A percentile compares a stretch with the other conserved stretches of the same genome.
Conservation (phyloP, 345 rosid species). For the Alliaria petiolata region DNA sequence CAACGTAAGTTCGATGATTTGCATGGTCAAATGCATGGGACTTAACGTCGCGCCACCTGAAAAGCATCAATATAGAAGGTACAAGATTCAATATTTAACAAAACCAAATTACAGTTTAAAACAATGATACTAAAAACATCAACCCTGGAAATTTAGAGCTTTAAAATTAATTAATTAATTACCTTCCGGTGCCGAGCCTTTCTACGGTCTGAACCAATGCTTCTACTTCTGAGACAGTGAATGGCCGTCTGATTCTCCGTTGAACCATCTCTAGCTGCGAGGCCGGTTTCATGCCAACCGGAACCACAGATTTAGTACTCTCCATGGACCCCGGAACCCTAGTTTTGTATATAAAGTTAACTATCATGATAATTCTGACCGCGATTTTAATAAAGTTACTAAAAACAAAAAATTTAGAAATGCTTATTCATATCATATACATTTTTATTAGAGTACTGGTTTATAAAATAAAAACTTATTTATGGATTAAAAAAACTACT, state of each 20-base stretch:
- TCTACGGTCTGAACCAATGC: constrained; percentile 87
- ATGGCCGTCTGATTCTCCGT: constrained; percentile 91
- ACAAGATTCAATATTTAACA: not conserved
- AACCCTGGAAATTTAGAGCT: not conserved
- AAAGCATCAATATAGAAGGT: not conserved
- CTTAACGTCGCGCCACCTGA: constrained; percentile 94
- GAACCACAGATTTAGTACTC: not conserved
- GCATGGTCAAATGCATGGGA: constrained; percentile 75
- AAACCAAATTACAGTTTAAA: not conserved
- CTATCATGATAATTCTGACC: not conserved
- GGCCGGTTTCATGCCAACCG: constrained; percentile 8
- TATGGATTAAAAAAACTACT: not conserved
- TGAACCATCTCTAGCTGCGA: constrained; percentile 62
- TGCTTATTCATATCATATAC: not conserved
- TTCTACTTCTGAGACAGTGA: constrained; percentile 91
- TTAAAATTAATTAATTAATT: constrained; percentile 18
- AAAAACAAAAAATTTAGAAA: not conserved
- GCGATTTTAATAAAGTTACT: not conserved
- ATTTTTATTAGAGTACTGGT: not conserved
- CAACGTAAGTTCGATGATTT: constrained; percentile 90
- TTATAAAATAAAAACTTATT: not conserved
- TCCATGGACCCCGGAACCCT: not conserved
- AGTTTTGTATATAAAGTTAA: not conserved
- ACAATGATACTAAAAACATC: not conserved
- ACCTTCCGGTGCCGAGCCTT: constrained; percentile 95